Conservation (phyloP, 768 basidiomycete genomes). For the Candolleomyces efflorescens region DNA sequence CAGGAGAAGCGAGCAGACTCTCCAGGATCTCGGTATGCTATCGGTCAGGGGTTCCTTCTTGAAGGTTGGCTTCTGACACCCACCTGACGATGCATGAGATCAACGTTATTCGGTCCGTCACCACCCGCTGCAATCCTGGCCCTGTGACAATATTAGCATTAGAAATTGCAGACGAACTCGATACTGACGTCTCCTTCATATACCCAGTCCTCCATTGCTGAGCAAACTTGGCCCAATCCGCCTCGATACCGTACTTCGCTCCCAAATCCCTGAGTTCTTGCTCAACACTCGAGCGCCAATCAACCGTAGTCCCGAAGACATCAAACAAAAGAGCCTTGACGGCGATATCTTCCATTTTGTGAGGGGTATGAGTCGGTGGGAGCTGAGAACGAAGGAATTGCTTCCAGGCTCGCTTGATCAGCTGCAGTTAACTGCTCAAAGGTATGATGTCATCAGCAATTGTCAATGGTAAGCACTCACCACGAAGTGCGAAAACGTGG, state of each 20-base stretch:
- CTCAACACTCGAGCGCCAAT: slow-evolving; percentile 35
- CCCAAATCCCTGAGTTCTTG: slow-evolving; percentile 27
- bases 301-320: slow-evolving; percentile 48
- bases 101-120: slow-evolving; percentile 46
- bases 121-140: slow-evolving; percentile 40
- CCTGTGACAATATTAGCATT: slow-evolving; percentile 21
- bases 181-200: slow-evolving; percentile 38
- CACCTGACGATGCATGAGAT: slow-evolving; percentile 54
- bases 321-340: slow-evolving; percentile 46
- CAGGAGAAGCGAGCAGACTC: slow-evolving; percentile 40
- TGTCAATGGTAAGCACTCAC: no score
- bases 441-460: no score
- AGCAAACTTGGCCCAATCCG: slow-evolving; percentile 47
- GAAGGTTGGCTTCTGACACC: neutral
- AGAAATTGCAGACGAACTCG: neutral
- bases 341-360: slow-evolving; percentile 17
- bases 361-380: neutral
- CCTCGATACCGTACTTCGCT: slow-evolving; percentile 24
- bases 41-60: neutral
- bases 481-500: neutral
- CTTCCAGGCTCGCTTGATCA: no score
- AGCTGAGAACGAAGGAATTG: no score
- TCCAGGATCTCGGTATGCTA: slow-evolving; percentile 47
- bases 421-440: no score
- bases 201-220: slow-evolving; percentile 57